A percentile compares a stretch with the other conserved stretches of the same genome.
phyloP scores from a whole-genome alignment of 2,329 filamentous ascomycete genomes.

The Penicillium palitans region DNA sequence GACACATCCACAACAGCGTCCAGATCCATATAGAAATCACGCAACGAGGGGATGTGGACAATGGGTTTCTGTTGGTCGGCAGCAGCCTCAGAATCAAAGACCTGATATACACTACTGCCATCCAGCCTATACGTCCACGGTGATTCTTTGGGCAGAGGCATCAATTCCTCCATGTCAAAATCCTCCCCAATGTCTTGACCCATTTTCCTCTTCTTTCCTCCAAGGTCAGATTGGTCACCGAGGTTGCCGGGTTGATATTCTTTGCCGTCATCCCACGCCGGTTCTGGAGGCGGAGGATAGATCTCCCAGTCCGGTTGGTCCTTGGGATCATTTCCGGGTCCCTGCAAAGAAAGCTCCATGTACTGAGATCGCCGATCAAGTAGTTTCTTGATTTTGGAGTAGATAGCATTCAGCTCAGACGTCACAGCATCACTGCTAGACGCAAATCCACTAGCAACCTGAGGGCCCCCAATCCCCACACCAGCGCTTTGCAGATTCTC shows the following conservation, averaged over 20 bases:
- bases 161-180: slow-evolving; percentile 76
- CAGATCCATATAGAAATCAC: slow-evolving; percentile 94
- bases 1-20: slow-evolving; percentile 85
- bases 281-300: slow-evolving; percentile 88
- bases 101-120: slow-evolving; percentile 83
- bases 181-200: slow-evolving; percentile 90
- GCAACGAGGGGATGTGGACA: slow-evolving; percentile 82
- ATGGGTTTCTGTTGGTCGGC: slow-evolving; percentile 66
- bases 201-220: slow-evolving; percentile 71
- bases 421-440: slow-evolving; percentile 77
- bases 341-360: slow-evolving; percentile 79
- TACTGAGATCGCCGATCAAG: slow-evolving; percentile 86
- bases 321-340: slow-evolving; percentile 80
- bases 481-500: slow-evolving; percentile 60
- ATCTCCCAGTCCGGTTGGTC: slow-evolving; percentile 81
- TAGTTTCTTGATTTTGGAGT: slow-evolving; percentile 86
- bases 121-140: slow-evolving; percentile 78
- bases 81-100: slow-evolving; percentile 71
- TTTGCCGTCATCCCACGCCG: slow-evolving; percentile 74
- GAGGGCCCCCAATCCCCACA: slow-evolving; percentile 61
- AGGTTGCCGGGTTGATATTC: slow-evolving; percentile 40
- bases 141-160: slow-evolving; percentile 70
- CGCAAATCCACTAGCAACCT: slow-evolving; percentile 63
- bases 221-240: slow-evolving; percentile 44
- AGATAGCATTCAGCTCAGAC: slow-evolving; percentile 80